These are phyloP conservation scores for Colletotrichum kahawae DNA, from an alignment of 2,329 filamentous ascomycete genomes.

Conservation along the genomic window DNA sequence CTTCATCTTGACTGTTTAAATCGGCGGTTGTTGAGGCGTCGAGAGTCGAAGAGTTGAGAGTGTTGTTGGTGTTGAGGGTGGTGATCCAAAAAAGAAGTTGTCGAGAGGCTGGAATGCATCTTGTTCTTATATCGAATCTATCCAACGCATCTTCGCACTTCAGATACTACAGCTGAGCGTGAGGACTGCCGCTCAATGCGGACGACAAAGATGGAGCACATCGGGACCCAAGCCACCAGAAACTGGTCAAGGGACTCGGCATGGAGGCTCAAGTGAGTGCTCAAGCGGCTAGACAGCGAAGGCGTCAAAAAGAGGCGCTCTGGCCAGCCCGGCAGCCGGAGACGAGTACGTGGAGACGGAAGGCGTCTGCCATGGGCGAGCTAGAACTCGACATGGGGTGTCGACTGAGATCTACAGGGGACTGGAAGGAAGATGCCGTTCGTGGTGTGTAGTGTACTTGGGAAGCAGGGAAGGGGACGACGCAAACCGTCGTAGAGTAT, in stretches of 20 bases:
- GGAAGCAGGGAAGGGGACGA: neutral
- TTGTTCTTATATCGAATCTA: conserved; percentile 1
- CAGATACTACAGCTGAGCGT: neutral
- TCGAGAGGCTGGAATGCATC: neutral
- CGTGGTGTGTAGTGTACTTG: neutral
- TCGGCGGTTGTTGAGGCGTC: neutral
- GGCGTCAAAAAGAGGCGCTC: neutral
- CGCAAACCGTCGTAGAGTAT: neutral
- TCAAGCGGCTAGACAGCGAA: neutral
- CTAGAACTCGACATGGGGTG: neutral
- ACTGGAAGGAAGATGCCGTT: neutral
- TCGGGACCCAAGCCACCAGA: neutral
- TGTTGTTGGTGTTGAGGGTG: neutral
- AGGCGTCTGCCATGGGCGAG: neutral
- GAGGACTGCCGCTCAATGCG: neutral
- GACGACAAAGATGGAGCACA: neutral
- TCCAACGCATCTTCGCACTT: neutral
- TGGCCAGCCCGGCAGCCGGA: neutral
- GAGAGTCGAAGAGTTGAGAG: neutral
- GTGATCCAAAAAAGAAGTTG: neutral
- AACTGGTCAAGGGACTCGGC: neutral
- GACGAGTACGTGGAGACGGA: neutral
- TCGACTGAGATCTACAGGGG: neutral
- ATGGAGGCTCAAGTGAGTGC: neutral
- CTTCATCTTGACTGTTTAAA: conserved; percentile 36